Evolutionary conservation across 2,329 filamentous ascomycete genomes (phyloP).

Genomic region (Neonectria faginata): DNA sequence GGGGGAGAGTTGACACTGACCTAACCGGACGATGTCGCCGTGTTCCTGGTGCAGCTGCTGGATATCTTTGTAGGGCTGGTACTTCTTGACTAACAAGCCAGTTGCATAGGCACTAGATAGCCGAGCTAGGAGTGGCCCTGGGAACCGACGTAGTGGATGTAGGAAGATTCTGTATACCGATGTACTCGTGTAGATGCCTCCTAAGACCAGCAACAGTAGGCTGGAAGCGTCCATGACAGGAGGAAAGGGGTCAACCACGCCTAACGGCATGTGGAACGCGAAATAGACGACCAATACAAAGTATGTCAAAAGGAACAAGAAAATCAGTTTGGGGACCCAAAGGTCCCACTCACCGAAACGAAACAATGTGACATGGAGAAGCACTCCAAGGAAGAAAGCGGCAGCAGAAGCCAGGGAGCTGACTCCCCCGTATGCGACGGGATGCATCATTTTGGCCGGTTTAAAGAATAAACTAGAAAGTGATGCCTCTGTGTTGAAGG

Average conservation of each 20-base stretch:
- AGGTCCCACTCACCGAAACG: constrained; percentile 17
- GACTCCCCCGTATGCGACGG: neutral
- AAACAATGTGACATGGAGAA: constrained; percentile 9
- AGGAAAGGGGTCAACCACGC: neutral
- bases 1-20: neutral
- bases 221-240: neutral
- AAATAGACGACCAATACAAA: neutral
- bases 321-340: neutral
- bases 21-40: constrained; percentile 20
- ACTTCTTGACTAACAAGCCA: neutral
- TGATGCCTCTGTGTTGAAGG: neutral
- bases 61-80: constrained; percentile 5
- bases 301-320: neutral
- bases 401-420: neutral
- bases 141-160: constrained; percentile 15
- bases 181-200: constrained; percentile 9
- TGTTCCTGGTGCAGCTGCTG: constrained; percentile 3
- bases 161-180: constrained; percentile 1
- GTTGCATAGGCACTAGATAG: constrained; percentile 8
- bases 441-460: neutral
- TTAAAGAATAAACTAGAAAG: neutral
- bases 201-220: neutral
- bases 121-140: constrained; percentile 8
- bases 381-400: neutral
- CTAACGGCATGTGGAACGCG: neutral